Conservation (phyloP, 2,329 filamentous ascomycete species). For the Bisporella sp. region DNA sequence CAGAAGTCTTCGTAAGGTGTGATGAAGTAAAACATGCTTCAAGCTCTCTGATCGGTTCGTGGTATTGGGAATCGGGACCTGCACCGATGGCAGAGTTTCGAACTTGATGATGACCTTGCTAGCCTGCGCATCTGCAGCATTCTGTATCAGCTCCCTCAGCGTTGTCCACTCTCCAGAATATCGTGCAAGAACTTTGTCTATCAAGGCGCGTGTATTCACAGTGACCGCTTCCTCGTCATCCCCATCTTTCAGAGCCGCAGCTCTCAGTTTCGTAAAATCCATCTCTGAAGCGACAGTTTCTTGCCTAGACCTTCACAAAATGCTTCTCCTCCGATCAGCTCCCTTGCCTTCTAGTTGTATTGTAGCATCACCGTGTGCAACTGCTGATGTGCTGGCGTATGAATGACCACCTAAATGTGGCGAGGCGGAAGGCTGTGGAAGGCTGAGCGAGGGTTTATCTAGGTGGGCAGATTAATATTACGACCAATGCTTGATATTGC, state of each 20-base stretch:
- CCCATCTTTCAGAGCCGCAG: conserved; percentile 77
- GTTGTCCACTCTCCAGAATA: conserved; percentile 95
- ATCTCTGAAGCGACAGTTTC: conserved; percentile 35
- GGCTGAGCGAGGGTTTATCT: too few relatives aligned
- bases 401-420: too few relatives aligned
- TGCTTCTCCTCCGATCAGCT: neutral
- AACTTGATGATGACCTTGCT: conserved; percentile 85
- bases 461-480: too few relatives aligned
- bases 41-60: conserved; percentile 64
- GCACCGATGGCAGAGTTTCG: conserved; percentile 80
- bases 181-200: conserved; percentile 93
- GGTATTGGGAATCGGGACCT: conserved; percentile 57
- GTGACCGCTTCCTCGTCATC: conserved; percentile 96
- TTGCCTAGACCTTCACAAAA: neutral
- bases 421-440: too few relatives aligned
- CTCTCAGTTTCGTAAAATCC: conserved; percentile 72
- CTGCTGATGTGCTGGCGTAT: too few relatives aligned
- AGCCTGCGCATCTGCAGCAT: conserved; percentile 94
- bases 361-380: too few relatives aligned
- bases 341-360: neutral
- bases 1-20: conserved; percentile 79
- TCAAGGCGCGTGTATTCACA: conserved; percentile 91
- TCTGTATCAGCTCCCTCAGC: conserved; percentile 90
- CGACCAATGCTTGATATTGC: too few relatives aligned
- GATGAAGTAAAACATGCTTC: conserved; percentile 77